Percentiles rank a stretch among this genome's conserved stretches.
phyloP scores from a whole-genome alignment of 2,329 filamentous ascomycete species.

The Trichophyton schoenleinii region DNA sequence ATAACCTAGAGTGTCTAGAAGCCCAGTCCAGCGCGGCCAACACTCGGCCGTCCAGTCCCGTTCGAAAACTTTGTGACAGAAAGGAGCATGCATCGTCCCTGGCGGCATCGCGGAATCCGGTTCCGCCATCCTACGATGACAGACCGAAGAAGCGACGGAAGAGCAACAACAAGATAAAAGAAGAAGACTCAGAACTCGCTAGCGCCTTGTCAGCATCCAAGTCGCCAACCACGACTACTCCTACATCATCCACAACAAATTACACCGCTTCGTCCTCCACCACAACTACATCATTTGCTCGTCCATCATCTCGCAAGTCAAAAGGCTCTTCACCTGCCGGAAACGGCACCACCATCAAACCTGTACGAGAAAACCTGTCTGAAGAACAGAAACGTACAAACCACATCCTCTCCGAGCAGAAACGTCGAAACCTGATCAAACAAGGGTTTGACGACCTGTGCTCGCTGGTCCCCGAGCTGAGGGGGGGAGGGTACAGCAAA shows the following conservation, averaged over 20 bases:
- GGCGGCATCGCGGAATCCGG: not conserved
- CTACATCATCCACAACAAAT: not conserved
- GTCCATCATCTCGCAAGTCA: not conserved
- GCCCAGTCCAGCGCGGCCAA: slow-evolving; percentile 45
- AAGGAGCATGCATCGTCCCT: not conserved
- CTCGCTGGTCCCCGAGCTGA: slow-evolving; percentile 61
- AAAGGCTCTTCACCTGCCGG: not conserved
- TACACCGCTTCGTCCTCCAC: not conserved
- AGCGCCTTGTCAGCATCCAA: not conserved
- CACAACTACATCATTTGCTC: not conserved
- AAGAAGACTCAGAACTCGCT: slow-evolving; percentile 32
- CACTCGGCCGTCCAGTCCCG: slow-evolving; percentile 48
- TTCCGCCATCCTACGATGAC: slow-evolving; percentile 2
- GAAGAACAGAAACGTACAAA: slow-evolving; percentile 76
- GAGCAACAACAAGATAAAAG: slow-evolving; percentile 38
- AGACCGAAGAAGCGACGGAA: slow-evolving; percentile 40
- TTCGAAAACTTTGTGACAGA: slow-evolving; percentile 15
- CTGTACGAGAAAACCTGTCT: slow-evolving; percentile 48
- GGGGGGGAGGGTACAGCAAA: slow-evolving; percentile 67
- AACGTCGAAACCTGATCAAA: slow-evolving; percentile 68
- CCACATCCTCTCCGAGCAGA: slow-evolving; percentile 79
- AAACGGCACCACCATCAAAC: slow-evolving; percentile 16
- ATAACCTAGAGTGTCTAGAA: slow-evolving; percentile 46
- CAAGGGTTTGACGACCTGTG: slow-evolving; percentile 72
- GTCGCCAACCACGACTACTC: not conserved